Base-by-base conservation (phyloP, 2,329 filamentous ascomycete genomes). In the Talaromyces funiculosus region DNA sequence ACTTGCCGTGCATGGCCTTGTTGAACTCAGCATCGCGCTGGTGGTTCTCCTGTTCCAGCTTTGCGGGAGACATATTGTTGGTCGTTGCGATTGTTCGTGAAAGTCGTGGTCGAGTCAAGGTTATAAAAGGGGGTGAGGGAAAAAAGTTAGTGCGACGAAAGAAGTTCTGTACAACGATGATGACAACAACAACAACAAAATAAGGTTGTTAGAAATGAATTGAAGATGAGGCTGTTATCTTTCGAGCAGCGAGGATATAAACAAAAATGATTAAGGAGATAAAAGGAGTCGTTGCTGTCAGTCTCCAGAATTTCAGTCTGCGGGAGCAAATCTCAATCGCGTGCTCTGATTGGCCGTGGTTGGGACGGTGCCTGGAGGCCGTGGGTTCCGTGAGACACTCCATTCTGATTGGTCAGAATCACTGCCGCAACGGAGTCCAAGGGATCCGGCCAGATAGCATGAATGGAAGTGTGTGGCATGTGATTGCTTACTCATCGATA, bases 11-110 rank as follows among this genome's bases (percentile, higher is more conserved):
- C 81, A 96, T 82, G 67, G 86, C 90, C 80, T 91, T 90, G 82
- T 90, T 92, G 83, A 96, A 96, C 67, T 85, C 88, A 65, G 90
- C 90, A 89, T 96, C 92, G 68, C 92, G 90, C 72, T 78, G 74
- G 75, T 92, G 88, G 75, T 96, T 86, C 79, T 96, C 90, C 71
- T 81, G 79, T 83, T 96, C 91, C 74, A 96, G 88, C 63, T 75
- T 73, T 65, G 73, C 68, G 55, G 82, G 80, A 67, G 81, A 76
- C 82, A 84, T 84, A 66, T 8, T 35, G 18, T 1, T 26, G 47
- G 16, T 51, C 29, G 47, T 51, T 35, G 47, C 47, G 12, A 51
- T 51, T 51, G 29, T 42, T 53, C 29, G 35, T 61, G 45, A 51
- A 26, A 61, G 65, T 56, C 61, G 63, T 37, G 47, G 42, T 42